Evolutionary conservation across 83 land plant genomes (phyloP).

Genomic region (Isoetes engelmannii): DNA sequence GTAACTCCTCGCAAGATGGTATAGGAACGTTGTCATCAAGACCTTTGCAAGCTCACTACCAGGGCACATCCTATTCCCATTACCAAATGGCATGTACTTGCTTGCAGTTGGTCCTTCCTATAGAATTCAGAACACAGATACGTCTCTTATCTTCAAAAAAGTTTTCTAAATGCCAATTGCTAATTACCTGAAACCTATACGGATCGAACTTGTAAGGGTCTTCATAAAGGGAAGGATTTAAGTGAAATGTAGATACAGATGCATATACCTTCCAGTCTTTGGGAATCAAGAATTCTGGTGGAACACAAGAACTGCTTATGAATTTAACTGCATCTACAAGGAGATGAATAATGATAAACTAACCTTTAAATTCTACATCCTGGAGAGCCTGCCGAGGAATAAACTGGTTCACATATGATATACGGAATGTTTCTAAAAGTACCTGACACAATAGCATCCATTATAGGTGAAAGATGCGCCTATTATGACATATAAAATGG

Average conservation of each 20-base stretch:
- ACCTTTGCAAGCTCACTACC: slow-evolving; percentile 12
- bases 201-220: slow-evolving; percentile 9
- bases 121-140: background rate
- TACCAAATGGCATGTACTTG: slow-evolving; percentile 8
- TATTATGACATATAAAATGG: too few species aligned
- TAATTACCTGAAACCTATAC: background rate
- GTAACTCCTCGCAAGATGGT: slow-evolving; percentile 3
- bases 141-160: background rate
- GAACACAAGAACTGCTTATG: background rate
- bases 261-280: slow-evolving; percentile 15
- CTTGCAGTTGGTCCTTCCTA: background rate
- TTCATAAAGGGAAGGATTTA: background rate
- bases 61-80: slow-evolving; percentile 1
- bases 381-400: slow-evolving; percentile 8
- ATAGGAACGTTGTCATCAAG: background rate
- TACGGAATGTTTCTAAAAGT: slow-evolving; percentile 3
- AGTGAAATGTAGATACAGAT: slow-evolving; percentile 1
- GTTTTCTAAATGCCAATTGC: background rate
- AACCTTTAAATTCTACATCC: slow-evolving; percentile 8
- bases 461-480: background rate
- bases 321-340: background rate
- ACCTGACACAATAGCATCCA: background rate
- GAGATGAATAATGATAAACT: background rate
- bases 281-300: slow-evolving; percentile 3
- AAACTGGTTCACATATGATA: background rate